These are phyloP conservation scores for Solanum piurae DNA, from an alignment of 257 asterid species.

Conservation along the genomic window DNA sequence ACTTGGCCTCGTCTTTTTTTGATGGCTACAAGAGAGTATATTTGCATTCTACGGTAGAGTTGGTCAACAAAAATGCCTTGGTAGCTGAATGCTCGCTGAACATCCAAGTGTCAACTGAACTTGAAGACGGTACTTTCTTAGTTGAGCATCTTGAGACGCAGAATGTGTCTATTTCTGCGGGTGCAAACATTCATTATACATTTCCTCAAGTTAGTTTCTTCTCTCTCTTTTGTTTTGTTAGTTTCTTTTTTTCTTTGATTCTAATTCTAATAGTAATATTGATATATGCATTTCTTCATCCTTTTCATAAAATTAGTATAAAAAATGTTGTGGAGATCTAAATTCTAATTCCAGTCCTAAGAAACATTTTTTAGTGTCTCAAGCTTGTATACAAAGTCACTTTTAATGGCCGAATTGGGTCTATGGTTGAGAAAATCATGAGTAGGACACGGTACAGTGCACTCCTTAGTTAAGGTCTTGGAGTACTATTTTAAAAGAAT, in stretches of 20 bases:
- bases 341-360: background rate
- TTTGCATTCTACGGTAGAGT: constrained; percentile 65
- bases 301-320: background rate
- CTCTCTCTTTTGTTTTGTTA: background rate
- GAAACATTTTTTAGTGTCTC: background rate
- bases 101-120: constrained; percentile 81
- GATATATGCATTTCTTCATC: background rate
- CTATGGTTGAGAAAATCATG: background rate
- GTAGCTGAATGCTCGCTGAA: constrained; percentile 66
- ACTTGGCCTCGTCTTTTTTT: constrained; percentile 78
- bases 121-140: constrained; percentile 43
- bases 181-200: constrained; percentile 46
- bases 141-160: constrained; percentile 72
- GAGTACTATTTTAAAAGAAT: background rate
- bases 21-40: constrained; percentile 57
- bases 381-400: background rate
- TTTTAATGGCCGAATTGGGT: background rate
- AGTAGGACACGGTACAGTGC: background rate
- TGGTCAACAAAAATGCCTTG: constrained; percentile 53
- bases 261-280: background rate
- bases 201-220: constrained; percentile 66
- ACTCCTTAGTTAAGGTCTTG: background rate
- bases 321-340: background rate
- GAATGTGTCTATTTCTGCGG: constrained; percentile 51
- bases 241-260: background rate